Conservation (phyloP, 345 rosid genomes). For the Sisymbrium irio region DNA sequence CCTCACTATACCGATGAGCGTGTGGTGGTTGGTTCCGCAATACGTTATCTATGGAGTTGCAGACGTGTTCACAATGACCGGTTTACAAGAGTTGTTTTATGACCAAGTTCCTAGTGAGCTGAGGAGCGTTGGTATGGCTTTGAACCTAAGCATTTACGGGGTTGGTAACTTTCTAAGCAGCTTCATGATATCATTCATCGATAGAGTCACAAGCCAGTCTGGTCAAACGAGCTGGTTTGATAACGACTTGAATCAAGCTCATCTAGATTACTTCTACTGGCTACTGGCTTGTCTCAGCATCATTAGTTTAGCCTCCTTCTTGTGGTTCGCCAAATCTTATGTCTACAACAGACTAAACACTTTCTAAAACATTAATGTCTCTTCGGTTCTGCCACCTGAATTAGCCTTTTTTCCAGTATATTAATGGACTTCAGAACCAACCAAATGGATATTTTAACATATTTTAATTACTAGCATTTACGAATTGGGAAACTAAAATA, state of each 20-base stretch:
- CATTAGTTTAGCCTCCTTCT: conserved; percentile 7
- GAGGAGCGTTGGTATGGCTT: conserved; percentile 53
- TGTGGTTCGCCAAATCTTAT: conserved; percentile 41
- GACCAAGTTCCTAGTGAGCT: conserved; percentile 50
- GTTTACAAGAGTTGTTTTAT: conserved; percentile 60
- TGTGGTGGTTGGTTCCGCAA: conserved; percentile 39
- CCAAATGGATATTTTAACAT: background rate
- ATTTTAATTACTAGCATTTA: background rate
- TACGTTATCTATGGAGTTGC: conserved; percentile 20
- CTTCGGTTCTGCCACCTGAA: background rate
- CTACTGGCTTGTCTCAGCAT: conserved; percentile 33
- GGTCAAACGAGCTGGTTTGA: conserved; percentile 46
- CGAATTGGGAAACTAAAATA: no score
- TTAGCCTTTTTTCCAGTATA: background rate
- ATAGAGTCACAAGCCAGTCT: conserved; percentile 32
- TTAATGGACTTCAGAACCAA: background rate
- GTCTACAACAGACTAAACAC: conserved; percentile 30
- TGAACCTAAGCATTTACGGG: conserved; percentile 51
- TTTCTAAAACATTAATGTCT: background rate
- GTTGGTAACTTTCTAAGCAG: conserved; percentile 50
- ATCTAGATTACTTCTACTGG: conserved; percentile 58
- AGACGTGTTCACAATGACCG: conserved; percentile 46
- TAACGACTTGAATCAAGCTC: conserved; percentile 45
- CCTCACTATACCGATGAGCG: conserved; percentile 16
- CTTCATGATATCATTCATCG: conserved; percentile 44